These are phyloP conservation scores for Sclerotinia glacialis DNA, from an alignment of 2,329 filamentous ascomycete genomes.

Conservation along the genomic window DNA sequence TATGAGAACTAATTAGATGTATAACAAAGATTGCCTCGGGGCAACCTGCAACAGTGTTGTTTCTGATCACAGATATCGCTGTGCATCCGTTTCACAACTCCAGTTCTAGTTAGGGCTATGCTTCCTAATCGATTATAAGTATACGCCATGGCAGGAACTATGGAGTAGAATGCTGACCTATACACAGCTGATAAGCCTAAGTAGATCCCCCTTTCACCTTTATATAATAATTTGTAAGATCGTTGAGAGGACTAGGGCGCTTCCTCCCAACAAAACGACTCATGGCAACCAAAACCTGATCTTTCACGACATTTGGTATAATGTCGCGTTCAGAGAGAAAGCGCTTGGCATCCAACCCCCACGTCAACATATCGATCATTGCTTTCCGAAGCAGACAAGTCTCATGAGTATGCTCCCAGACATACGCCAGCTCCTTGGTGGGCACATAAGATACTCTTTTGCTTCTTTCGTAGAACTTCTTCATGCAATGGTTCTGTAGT, in stretches of 20 bases:
- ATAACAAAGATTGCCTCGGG: not conserved
- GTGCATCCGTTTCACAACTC: not conserved
- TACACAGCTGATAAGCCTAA: not conserved
- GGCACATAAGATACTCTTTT: not conserved
- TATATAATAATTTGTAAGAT: not conserved
- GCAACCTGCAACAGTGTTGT: not conserved
- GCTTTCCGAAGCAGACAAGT: conserved; percentile 10
- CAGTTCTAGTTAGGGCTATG: not conserved
- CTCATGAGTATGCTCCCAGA: conserved; percentile 17
- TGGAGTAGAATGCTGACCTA: not conserved
- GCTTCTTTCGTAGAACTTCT: not conserved
- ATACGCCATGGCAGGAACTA: not conserved
- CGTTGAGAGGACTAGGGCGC: not conserved
- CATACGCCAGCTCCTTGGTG: not conserved
- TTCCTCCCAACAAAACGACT: not conserved
- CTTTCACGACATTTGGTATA: not conserved
- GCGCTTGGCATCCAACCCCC: not conserved
- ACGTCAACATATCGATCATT: conserved; percentile 22
- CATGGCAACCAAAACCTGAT: not conserved
- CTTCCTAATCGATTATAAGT: not conserved
- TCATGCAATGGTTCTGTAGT: conserved; percentile 20
- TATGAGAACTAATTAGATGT: not conserved
- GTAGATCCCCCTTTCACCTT: not conserved
- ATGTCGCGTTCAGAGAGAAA: not conserved
- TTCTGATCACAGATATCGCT: not conserved